Percentiles rank a stretch among this genome's conserved stretches.
phyloP scores from a whole-genome alignment of 495 filamentous ascomycete genomes.

The Aspergillus nanangensis region DNA sequence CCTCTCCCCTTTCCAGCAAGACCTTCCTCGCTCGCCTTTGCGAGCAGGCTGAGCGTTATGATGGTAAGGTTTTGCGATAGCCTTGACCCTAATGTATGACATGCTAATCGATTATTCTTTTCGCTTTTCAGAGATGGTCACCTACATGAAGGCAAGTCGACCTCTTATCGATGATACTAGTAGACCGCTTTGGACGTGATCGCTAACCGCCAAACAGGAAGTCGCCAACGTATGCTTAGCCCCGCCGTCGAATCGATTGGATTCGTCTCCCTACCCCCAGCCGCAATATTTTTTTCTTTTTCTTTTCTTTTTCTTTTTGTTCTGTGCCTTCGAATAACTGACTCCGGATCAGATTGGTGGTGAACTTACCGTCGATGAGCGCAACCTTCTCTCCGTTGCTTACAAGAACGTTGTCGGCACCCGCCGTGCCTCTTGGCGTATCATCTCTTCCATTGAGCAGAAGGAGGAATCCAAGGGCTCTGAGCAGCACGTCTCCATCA shows the following conservation, averaged over 20 bases:
- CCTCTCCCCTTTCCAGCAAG: constrained; percentile 64
- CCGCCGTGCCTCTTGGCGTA: constrained; percentile 98
- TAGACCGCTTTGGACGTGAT: constrained; percentile 3
- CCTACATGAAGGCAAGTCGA: constrained; percentile 90
- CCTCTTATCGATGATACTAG: constrained; percentile 1
- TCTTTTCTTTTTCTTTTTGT: neutral
- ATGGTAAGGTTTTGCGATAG: constrained; percentile 61
- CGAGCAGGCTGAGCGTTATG: constrained; percentile 99
- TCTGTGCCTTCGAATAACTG: constrained; percentile 16
- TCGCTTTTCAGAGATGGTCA: constrained; percentile 81
- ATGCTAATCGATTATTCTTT: constrained; percentile 17
- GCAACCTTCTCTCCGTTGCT: constrained; percentile 96
- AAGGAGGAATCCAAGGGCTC: constrained; percentile 99
- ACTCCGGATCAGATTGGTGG: constrained; percentile 69
- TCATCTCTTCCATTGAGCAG: constrained; percentile 99
- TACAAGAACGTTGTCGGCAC: constrained; percentile 99
- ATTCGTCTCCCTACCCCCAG: too few species aligned
- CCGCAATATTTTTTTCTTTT: too few species aligned
- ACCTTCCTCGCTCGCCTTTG: constrained; percentile 99
- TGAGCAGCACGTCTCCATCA: constrained; percentile 92
- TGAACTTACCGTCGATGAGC: constrained; percentile 90
- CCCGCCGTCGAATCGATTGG: constrained; percentile 1
- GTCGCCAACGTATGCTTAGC: constrained; percentile 80
- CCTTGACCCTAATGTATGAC: constrained; percentile 3
- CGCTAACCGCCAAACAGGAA: constrained; percentile 58